Base-by-base conservation (phyloP, 2,329 filamentous ascomycete genomes). In the Lecanicillium sp. region DNA sequence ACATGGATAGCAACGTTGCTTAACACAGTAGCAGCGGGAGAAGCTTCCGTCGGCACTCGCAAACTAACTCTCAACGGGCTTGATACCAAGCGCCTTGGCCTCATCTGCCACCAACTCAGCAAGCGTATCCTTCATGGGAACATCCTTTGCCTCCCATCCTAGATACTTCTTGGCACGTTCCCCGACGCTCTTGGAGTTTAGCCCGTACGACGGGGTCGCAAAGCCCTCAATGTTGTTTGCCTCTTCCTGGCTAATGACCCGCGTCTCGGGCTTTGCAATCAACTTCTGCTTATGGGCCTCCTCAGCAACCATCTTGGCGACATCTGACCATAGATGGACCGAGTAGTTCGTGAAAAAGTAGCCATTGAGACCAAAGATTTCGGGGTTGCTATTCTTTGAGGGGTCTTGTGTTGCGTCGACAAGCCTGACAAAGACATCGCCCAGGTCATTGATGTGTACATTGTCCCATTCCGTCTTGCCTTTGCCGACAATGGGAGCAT, bases 261-360 rank as follows among this genome's bases (percentile, higher is more conserved):
- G 56, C 4, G 48, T 52, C 36, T 45, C 30, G 5, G 47, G 42
- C 31, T 56, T 54, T 4, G 51, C 43, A 8, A 53, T 38, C 33
- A 49, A 62, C 12, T 54, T 58, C 47, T 51, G 56, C 45, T 52
- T 62, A 27, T 70, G 58, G 3, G 73, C 76, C 48, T 74, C 68
- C 30, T 77, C 66, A 1, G 73, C 76, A 41, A 85, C 64, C 51
- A 62, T 63, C 42, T 58, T 55, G 3, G 75, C 63, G 7, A 82
- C 53, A 12, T 84, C 75, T 5, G 73, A 70, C 81, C 80, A 87
- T 17, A 59, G 60, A 52, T 81, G 75, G 38, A 71, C 60, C 2
- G 76, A 80, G 46, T 71, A 73, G 54, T 82, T 77, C 7, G 71
- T 66, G 45, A 87, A 78, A 59, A 78, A 86, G 45, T 86, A 87